Percentiles rank a stretch among this genome's conserved stretches.
Conservation (phyloP, 202 grass and related monocot genomes). For the Hordeum pubiflorum region DNA sequence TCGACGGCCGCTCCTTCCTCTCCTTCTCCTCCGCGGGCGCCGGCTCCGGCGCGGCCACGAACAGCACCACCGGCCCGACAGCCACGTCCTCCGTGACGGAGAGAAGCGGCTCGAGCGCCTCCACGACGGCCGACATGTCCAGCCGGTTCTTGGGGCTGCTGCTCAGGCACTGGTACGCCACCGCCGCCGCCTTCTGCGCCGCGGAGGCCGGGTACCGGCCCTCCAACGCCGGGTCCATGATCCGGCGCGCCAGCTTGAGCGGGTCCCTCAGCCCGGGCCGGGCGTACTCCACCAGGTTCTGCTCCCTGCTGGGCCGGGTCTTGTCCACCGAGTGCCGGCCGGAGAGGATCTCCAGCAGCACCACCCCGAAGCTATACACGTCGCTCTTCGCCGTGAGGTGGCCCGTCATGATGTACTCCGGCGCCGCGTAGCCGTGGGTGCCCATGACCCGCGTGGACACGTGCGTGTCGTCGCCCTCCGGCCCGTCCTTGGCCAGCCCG, state of each 20-base stretch:
- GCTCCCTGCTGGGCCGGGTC: slow-evolving; percentile 41
- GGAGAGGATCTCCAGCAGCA: slow-evolving; percentile 68
- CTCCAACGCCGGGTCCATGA: slow-evolving; percentile 70
- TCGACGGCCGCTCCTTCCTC: slow-evolving; percentile 17
- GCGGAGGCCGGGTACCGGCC: slow-evolving; percentile 60
- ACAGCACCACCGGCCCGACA: slow-evolving; percentile 39
- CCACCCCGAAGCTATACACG: slow-evolving; percentile 76
- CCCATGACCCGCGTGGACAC: slow-evolving; percentile 92
- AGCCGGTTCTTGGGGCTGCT: slow-evolving; percentile 57
- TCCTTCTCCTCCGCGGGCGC: slow-evolving; percentile 24
- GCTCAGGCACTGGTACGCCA: slow-evolving; percentile 64
- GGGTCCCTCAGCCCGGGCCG: slow-evolving; percentile 52
- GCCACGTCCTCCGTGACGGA: slow-evolving; percentile 35
- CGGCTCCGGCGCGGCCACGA: slow-evolving; percentile 30
- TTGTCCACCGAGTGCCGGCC: slow-evolving; percentile 74
- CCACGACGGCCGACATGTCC: slow-evolving; percentile 60
- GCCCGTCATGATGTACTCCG: slow-evolving; percentile 98
- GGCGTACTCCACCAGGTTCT: slow-evolving; percentile 82
- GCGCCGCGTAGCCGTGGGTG: slow-evolving; percentile 89
- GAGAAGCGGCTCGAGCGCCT: slow-evolving; percentile 57
- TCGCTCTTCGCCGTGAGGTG: slow-evolving; percentile 90
- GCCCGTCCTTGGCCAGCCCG: slow-evolving; percentile 87
- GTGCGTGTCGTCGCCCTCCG: slow-evolving; percentile 76
- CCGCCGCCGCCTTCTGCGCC: slow-evolving; percentile 44
- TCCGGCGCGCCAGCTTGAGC: slow-evolving; percentile 38